These are phyloP conservation scores for Fusarium marasasianum DNA, from an alignment of 2,329 filamentous ascomycete species.

Conservation along the genomic window DNA sequence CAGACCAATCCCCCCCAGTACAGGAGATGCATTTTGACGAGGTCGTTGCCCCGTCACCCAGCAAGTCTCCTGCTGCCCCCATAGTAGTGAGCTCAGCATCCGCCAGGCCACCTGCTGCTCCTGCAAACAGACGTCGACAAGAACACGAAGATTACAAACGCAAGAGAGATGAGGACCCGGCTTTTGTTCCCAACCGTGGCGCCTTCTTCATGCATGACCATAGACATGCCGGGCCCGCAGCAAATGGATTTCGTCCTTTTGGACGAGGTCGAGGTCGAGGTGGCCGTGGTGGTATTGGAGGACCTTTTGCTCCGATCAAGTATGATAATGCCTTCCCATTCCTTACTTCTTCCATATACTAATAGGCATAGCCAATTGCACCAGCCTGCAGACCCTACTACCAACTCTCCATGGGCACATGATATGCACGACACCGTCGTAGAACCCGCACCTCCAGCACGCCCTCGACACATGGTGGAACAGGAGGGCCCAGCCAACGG, in stretches of 20 bases:
- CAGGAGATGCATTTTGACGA: constrained; percentile 61
- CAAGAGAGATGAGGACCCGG: constrained; percentile 86
- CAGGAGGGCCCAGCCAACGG: constrained; percentile 64
- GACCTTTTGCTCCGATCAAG: constrained; percentile 69
- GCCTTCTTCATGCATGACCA: constrained; percentile 98
- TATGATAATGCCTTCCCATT: constrained; percentile 55
- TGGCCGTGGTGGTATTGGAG: constrained; percentile 67
- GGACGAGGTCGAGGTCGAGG: constrained; percentile 72
- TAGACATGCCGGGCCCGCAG: constrained; percentile 77
- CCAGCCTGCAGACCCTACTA: constrained; percentile 67
- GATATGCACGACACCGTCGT: constrained; percentile 86
- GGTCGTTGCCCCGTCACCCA: constrained; percentile 46
- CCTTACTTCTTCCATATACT: constrained; percentile 30
- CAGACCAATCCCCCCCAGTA: constrained; percentile 52
- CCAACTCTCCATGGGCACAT: constrained; percentile 85
- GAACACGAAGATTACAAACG: constrained; percentile 93
- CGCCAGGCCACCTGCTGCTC: constrained; percentile 63
- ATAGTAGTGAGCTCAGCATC: constrained; percentile 65
- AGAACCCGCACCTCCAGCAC: constrained; percentile 53
- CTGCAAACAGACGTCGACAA: constrained; percentile 76
- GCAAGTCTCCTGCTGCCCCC: constrained; percentile 57
- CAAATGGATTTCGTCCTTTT: constrained; percentile 80
- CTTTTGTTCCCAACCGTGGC: constrained; percentile 93
- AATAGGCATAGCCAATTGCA: constrained; percentile 51
- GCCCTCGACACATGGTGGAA: constrained; percentile 55